Base-by-base conservation (phyloP, 495 filamentous ascomycete species). In the Astrothelium macrocarpum region DNA sequence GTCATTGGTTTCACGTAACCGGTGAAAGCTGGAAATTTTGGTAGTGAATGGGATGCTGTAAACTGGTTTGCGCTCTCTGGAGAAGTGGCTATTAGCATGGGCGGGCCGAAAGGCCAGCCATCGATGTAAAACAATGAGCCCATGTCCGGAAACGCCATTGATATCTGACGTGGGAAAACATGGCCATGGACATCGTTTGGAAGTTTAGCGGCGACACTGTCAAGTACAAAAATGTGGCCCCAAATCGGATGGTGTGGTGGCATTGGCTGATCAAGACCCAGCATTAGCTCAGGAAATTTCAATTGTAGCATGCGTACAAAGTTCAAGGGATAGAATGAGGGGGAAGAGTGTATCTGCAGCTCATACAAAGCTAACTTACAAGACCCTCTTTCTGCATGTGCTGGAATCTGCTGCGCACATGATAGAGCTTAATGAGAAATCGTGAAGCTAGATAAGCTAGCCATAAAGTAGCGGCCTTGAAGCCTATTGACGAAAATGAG, bases 61-160 rank as follows among this genome's bases (percentile, higher is more conserved):
- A 39, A 5, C 14, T 39, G 34, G 34, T 14, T 39, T 39, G 34
- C 34, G 14, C 34, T n/a, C n/a, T n/a, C n/a, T n/a, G n/a, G n/a
- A n/a, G n/a, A n/a, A n/a, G n/a, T n/a, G n/a, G n/a, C n/a, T 1
- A 69, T 67, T 12, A 80, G 20, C 59, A 77, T 75, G 2, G 73
- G 72, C 2, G 65, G 61, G 18, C 63, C 64, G 11, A 79, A 68
- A 11, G 79, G 80, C 78, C 78, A 82, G 1, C 65, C 59, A 62
- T 81, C 79, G 18, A 81, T 11, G 65, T 80, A 79, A 62, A 78
- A 69, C 34, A 39, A 5, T 14, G 34, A 39, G 34, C 34, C 34
- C 14, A 14, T 39, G 14, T 39, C 34, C 14, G 34, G 34, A 14
- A 39, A 14, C 14, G 34, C 5, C 14, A 5, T 5, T 39, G 34